Conservation (phyloP, 768 basidiomycete genomes). For the Suillus americanus region DNA sequence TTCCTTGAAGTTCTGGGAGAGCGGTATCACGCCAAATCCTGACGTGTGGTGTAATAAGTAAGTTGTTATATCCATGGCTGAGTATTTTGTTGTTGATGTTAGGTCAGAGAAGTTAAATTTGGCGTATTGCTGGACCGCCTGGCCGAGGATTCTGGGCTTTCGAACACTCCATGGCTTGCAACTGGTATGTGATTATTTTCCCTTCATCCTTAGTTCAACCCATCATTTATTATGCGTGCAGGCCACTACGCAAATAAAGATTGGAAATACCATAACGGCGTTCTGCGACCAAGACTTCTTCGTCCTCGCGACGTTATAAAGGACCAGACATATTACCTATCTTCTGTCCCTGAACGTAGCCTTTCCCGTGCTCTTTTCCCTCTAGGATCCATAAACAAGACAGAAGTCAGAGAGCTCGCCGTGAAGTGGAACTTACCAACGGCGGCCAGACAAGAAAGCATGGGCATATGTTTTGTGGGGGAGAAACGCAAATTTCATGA, state of each 20-base stretch:
- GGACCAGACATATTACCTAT: slow-evolving; percentile 92
- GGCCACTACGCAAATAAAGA: slow-evolving; percentile 86
- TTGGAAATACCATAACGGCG: slow-evolving; percentile 35
- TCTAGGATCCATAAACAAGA: slow-evolving; percentile 64
- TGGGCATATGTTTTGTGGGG: slow-evolving; percentile 95
- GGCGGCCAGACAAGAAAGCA: slow-evolving; percentile 78
- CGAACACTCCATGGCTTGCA: slow-evolving; percentile 66
- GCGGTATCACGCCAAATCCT: slow-evolving; percentile 85
- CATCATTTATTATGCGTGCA: slow-evolving; percentile 21
- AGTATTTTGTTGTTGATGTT: slow-evolving; percentile 4
- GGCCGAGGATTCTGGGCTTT: slow-evolving; percentile 28
- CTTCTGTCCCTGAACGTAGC: slow-evolving; percentile 67
- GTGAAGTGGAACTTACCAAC: slow-evolving; percentile 61
- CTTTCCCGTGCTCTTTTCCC: slow-evolving; percentile 79
- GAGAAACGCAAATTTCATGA: slow-evolving; percentile 68
- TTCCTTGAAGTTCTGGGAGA: slow-evolving; percentile 72
- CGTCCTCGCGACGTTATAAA: slow-evolving; percentile 61
- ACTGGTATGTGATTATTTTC: slow-evolving; percentile 53
- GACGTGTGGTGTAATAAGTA: slow-evolving; percentile 92
- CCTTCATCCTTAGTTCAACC: neutral
- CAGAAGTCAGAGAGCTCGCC: slow-evolving; percentile 73
- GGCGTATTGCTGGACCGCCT: slow-evolving; percentile 75
- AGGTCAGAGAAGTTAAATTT: slow-evolving; percentile 83
- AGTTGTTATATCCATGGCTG: slow-evolving; percentile 5
- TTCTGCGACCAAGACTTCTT: slow-evolving; percentile 50